Base-by-base conservation (phyloP, 139 green algal species). In the Nannochloris sp. region DNA sequence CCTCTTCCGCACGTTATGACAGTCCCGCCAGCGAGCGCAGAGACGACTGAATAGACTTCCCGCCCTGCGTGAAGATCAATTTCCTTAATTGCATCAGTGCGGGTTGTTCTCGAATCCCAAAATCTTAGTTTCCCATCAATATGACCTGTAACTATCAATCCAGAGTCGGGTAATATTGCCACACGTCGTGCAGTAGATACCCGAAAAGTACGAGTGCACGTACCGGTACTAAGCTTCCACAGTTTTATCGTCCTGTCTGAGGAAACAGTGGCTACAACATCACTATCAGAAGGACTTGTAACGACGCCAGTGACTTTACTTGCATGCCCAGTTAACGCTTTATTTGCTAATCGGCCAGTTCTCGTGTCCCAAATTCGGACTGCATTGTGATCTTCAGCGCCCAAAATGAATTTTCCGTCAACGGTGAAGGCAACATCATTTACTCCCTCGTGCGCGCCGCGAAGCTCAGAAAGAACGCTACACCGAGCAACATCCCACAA, bases 241-340 rank as follows among this genome's bases (percentile, higher is more conserved):
- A 74, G 15, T 33, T 81, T 81, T 31, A 85, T 77, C 27, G 56
- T 81, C 7, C 87, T 77, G 64, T 93, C 87, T 19, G 86, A 74
- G 25, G 69, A 72, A 46, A 46, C 65, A 27, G 57, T 80, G 34
- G 81, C 72, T 19, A 78, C 86, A 13, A 75, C 23, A 0, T 60
- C 35, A 2, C 67, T 35, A 13, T 89, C 80, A 36, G 80, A 51
- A 1, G 85, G 82, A 59, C 66, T 83, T 67, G 60, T 67, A 23
- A 64, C 70, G 53, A 92, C 76, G 7, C 58, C 77, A 36, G 34
- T 81, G 2, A 90, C 86, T 15, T 79, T 75, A 14, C 61, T 68
- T 4, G 30, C 68, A 68, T 93, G 87, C 2, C 87, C 87, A 1
- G 87, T 93, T 34, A 93, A 72, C n/a, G 85, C 86, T 19, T 42